Base-by-base conservation (phyloP, 192 early-diverging fungal genomes). In the Gigaspora rosea region DNA sequence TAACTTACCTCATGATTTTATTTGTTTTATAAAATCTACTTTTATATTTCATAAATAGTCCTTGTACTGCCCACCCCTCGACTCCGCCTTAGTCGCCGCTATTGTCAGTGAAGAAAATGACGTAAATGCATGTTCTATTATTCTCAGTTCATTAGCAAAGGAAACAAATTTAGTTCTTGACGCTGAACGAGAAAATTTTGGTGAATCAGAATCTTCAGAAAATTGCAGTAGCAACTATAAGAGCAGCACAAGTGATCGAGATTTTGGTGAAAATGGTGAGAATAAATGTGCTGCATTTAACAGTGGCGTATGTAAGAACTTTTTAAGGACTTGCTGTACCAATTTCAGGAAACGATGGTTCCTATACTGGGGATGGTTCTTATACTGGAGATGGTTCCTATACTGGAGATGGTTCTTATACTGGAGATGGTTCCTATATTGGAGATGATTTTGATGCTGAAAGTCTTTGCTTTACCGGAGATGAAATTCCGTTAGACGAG, bases 91-190 rank as follows among this genome's bases (percentile, higher is more conserved):
- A 13, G 35, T 74, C 12, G 58, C 72, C 13, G 58, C 36, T 7
- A 62, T 74, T 16, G 2, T 61, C 18, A 47, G 32, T 33, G 72
- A 74, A 9, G 0, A 32, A 18, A 9, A 16, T 16, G 46, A 63
- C 49, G 18, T 74, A 32, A 13, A 62, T 18, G n/a, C 8, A 22
- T 74, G 72, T 49, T 46, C 13, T 22, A 58, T 62, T 5, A 62
- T 74, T 32, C 58, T 74, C 32, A 49, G 15, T 32, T 32, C 27
- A 15, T 58, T 74, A 8, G 72, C 59, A 6, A 8, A 74, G 32
- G 72, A 49, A 49, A 57, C 72, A 15, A 74, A 59, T 62, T 62
- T 10, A 8, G 51, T 57, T 57, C 56, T 72, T 6, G 71, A 72
- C 16, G 33, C 72, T 62, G 72, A 62, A 49, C 11, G 46, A 58